Base-by-base conservation (phyloP, 2,329 filamentous ascomycete species). In the Simplicillium aogashimaense region DNA sequence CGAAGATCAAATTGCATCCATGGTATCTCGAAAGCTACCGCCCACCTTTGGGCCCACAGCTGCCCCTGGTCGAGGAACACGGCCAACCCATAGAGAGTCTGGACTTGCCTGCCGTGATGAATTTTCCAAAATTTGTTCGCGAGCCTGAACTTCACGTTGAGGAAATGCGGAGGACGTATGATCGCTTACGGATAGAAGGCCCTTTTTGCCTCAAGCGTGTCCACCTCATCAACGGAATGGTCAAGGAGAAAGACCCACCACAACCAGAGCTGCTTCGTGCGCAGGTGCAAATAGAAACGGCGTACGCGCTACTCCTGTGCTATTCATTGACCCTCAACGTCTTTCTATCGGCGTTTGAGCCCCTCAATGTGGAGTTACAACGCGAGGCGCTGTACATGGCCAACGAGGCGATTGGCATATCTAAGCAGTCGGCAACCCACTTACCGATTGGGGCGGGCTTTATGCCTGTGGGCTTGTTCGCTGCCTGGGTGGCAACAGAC, bases 371-470 rank as follows among this genome's bases (percentile, higher is more conserved):
- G 10, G 29, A 25, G 1, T 12, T 36, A 4, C 37, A 55, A 15
- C 39, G 30, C 12, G 42, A 45, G 2, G 52, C 57, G 12, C 28
- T 45, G 14, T 35, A 44, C 8, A 20, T 18, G 3, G 46, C 48
- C 10, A 39, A 50, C n/a, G 53, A 59, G 28, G 43, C 49, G 2
- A 40, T 56, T 7, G 38, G 38, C 9, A 38, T 57, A 10, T 51
- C 50, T 3, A 39, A 52, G 13, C 36, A 43, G 10, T 50, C 50
- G 2, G 20, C 38, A 12, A 31, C 38, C 11, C 51, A 53, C 35
- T 37, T 52, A 7, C 56, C 57, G 5, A 35, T 58, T 1, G 57
- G 52, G 1, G 50, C 56, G 7, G 49, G 48, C 25, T 52, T 54
- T 16, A 47, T 56, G 20, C 51, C 53, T 5, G 39, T 52, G 2